A percentile compares a stretch with the other conserved stretches of the same genome.
phyloP scores from a whole-genome alignment of 1,139 yeast genomes.

The Saccharomyces hybrid region DNA sequence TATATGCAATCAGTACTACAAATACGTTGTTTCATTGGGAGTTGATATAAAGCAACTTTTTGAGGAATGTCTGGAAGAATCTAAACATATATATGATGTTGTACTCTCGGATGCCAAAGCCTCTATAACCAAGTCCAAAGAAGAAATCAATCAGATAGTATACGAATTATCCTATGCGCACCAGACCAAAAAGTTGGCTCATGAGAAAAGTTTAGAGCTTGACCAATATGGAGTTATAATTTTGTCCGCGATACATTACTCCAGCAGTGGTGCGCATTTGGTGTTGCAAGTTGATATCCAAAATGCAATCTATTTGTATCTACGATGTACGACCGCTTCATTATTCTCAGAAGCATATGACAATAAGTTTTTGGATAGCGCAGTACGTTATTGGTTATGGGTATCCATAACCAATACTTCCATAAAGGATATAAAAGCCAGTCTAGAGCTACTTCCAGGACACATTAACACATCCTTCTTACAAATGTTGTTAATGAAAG shows the following conservation, averaged over 20 bases:
- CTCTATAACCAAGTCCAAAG: slow-evolving; percentile 19
- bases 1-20: neutral
- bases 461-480: slow-evolving; percentile 36
- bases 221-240: slow-evolving; percentile 31
- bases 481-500: slow-evolving; percentile 38
- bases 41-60: slow-evolving; percentile 42
- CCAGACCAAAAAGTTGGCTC: slow-evolving; percentile 22
- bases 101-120: slow-evolving; percentile 24
- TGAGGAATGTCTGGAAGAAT: slow-evolving; percentile 21
- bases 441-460: slow-evolving; percentile 23
- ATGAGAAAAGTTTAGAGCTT: slow-evolving; percentile 24
- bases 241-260: slow-evolving; percentile 27
- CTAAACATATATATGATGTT: slow-evolving; percentile 16
- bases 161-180: slow-evolving; percentile 35
- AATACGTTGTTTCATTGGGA: slow-evolving; percentile 36
- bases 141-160: slow-evolving; percentile 31
- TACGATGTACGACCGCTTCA: slow-evolving; percentile 34
- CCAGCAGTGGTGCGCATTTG: slow-evolving; percentile 13
- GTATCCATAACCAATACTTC: slow-evolving; percentile 32
- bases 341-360: slow-evolving; percentile 27
- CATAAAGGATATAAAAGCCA: slow-evolving; percentile 24
- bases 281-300: slow-evolving; percentile 13
- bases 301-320: slow-evolving; percentile 27
- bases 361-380: slow-evolving; percentile 34
- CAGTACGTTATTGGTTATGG: slow-evolving; percentile 39